These are phyloP conservation scores for Hirsutella thompsonii DNA, from an alignment of 2,329 filamentous ascomycete genomes.

Conservation along the genomic window DNA sequence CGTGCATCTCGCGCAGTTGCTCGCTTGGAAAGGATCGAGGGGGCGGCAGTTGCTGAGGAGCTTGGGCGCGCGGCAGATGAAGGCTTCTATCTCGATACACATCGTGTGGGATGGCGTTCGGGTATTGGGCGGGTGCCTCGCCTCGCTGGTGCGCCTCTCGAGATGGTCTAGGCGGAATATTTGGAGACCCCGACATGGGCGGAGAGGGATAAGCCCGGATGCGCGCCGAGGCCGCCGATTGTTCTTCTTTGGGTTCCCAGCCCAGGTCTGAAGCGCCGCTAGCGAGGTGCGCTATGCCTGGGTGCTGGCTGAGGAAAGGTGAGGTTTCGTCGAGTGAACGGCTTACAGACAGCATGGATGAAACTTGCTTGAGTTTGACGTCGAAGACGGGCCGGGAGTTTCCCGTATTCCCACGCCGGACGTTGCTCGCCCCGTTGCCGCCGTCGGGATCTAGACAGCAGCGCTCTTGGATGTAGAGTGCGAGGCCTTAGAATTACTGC, in stretches of 20 bases:
- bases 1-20: slow-evolving; percentile 10
- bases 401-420: too few relatives aligned
- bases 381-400: background rate
- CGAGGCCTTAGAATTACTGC: too few relatives aligned
- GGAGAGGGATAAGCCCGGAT: slow-evolving; percentile 55
- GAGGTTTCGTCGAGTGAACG: slow-evolving; percentile 27
- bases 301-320: slow-evolving; percentile 43
- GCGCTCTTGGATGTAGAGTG: too few relatives aligned
- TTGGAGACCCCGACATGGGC: slow-evolving; percentile 61
- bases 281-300: slow-evolving; percentile 41
- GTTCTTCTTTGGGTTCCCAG: slow-evolving; percentile 36
- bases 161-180: slow-evolving; percentile 43
- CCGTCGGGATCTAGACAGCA: too few relatives aligned
- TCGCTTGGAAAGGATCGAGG: slow-evolving; percentile 16
- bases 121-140: slow-evolving; percentile 29
- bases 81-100: slow-evolving; percentile 30
- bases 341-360: slow-evolving; percentile 42
- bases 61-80: slow-evolving; percentile 7
- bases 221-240: slow-evolving; percentile 38
- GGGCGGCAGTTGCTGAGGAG: slow-evolving; percentile 10
- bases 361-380: background rate
- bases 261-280: slow-evolving; percentile 34
- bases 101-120: slow-evolving; percentile 31
- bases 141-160: slow-evolving; percentile 43
- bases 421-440: background rate